Percentiles rank a stretch among this genome's conserved stretches.
phyloP scores from a whole-genome alignment of 306 rosid species.

The Cucurbita argyrosperma region DNA sequence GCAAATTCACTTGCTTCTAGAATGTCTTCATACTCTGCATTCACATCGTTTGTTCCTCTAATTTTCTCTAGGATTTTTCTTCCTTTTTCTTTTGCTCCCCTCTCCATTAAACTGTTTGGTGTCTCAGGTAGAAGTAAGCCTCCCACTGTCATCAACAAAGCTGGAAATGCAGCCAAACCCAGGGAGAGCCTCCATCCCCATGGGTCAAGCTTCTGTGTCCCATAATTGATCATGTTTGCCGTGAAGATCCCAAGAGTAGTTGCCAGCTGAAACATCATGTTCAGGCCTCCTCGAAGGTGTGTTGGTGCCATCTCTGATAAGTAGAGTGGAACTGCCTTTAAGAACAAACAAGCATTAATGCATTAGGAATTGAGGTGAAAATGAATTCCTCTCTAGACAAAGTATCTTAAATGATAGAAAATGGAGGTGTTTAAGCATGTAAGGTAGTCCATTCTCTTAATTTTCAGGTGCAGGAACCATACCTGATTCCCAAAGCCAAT shows the following conservation, averaged over 20 bases:
- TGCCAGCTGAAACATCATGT: constrained; percentile 95
- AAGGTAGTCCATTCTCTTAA: not conserved
- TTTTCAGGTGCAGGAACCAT: not conserved
- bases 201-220: constrained; percentile 54
- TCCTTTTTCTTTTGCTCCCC: constrained; percentile 46
- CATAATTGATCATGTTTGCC: constrained; percentile 82
- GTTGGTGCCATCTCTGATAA: constrained; percentile 93
- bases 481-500: constrained; percentile 97
- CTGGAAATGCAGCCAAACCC: constrained; percentile 70
- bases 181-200: constrained; percentile 97
- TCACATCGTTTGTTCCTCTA: constrained; percentile 56
- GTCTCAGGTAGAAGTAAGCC: constrained; percentile 81
- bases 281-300: constrained; percentile 77
- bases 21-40: constrained; percentile 78
- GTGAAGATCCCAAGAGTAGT: constrained; percentile 75
- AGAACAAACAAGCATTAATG: constrained; percentile 13
- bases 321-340: constrained; percentile 80
- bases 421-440: not conserved
- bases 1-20: constrained; percentile 68
- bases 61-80: constrained; percentile 47
- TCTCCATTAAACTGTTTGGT: constrained; percentile 74
- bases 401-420: not conserved
- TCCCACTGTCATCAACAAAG: constrained; percentile 61
- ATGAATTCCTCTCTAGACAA: not conserved
- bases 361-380: not conserved